Conservation (phyloP, 2,329 filamentous ascomycete genomes). For the Ophiocordyceps sinensis region DNA sequence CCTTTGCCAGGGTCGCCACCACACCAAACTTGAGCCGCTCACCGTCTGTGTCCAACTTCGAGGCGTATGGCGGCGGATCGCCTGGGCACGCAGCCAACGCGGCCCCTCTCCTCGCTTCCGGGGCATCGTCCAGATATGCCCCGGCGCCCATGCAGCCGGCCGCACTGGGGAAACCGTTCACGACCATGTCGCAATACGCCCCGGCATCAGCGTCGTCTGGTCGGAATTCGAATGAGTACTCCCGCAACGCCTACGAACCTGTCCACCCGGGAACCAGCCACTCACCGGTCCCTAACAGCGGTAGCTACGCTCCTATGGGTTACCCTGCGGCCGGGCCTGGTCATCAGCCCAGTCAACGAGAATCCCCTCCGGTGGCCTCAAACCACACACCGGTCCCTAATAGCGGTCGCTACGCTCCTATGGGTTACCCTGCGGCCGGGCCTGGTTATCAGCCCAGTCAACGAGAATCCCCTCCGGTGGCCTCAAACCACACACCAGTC, state of each 20-base stretch:
- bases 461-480: background rate
- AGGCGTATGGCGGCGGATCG: slow-evolving; percentile 51
- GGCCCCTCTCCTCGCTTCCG: slow-evolving; percentile 18
- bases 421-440: slow-evolving; percentile 3
- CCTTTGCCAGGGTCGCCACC: slow-evolving; percentile 67
- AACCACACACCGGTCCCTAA: slow-evolving; percentile 2
- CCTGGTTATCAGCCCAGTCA: slow-evolving; percentile 12
- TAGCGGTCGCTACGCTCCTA: slow-evolving; percentile 8
- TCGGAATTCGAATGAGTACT: slow-evolving; percentile 15
- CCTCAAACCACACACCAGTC: slow-evolving; percentile 1
- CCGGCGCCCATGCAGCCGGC: slow-evolving; percentile 9
- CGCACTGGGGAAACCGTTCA: slow-evolving; percentile 13
- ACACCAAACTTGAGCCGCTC: slow-evolving; percentile 63
- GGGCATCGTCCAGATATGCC: slow-evolving; percentile 24
- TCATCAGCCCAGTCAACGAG: slow-evolving; percentile 12
- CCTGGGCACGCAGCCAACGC: slow-evolving; percentile 15
- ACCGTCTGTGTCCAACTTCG: slow-evolving; percentile 55
- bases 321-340: slow-evolving; percentile 4
- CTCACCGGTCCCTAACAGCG: slow-evolving; percentile 3
- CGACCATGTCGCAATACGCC: slow-evolving; percentile 34
- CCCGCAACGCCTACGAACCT: slow-evolving; percentile 22
- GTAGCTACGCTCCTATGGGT: slow-evolving; percentile 7
- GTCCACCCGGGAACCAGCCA: slow-evolving; percentile 8
- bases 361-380: background rate
- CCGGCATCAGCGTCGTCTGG: slow-evolving; percentile 19